Evolutionary conservation across 441 rosid species (phyloP).

Genomic region (Oxalis stricta): DNA sequence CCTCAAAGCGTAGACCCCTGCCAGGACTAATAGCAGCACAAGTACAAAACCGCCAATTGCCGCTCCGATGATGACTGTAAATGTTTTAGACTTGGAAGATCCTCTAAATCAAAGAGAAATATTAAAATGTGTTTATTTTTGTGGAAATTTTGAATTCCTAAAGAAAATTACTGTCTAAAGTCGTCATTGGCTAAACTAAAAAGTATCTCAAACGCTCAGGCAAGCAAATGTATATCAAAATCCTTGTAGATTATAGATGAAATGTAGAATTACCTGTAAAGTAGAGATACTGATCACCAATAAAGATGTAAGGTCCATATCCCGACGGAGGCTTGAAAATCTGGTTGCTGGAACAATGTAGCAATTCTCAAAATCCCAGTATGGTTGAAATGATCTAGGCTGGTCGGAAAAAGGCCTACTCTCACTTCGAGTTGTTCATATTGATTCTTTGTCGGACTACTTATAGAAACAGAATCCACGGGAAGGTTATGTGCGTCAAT

Average conservation of each 20-base stretch:
- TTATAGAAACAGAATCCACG: constrained; percentile 80
- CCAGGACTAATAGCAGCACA: constrained; percentile 49
- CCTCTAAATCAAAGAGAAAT: too few relatives aligned
- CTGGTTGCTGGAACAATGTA: constrained; percentile 75
- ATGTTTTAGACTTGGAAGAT: constrained; percentile 26
- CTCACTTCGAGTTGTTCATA: constrained; percentile 91
- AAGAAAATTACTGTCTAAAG: constrained; percentile 6
- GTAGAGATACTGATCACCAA: constrained; percentile 77
- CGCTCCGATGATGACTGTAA: constrained; percentile 43
- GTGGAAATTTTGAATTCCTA: constrained; percentile 34
- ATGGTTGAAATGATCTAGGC: constrained; percentile 45
- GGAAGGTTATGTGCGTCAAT: constrained; percentile 75
- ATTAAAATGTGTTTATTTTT: too few relatives aligned
- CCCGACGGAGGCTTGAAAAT: constrained; percentile 83
- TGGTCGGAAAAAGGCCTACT: constrained; percentile 62
- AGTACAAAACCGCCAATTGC: constrained; percentile 37
- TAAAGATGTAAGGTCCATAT: constrained; percentile 85
- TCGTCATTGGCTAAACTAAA: constrained; percentile 1
- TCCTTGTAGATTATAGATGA: neutral
- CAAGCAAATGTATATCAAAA: neutral
- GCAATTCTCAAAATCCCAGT: constrained; percentile 53
- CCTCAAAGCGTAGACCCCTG: constrained; percentile 63
- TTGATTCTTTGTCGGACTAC: constrained; percentile 66
- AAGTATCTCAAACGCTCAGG: too few relatives aligned
- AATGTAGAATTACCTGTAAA: constrained; percentile 27